These are phyloP conservation scores for Purpureocillium lavendulum DNA, from an alignment of 2,329 filamentous ascomycete genomes.

Conservation along the genomic window DNA sequence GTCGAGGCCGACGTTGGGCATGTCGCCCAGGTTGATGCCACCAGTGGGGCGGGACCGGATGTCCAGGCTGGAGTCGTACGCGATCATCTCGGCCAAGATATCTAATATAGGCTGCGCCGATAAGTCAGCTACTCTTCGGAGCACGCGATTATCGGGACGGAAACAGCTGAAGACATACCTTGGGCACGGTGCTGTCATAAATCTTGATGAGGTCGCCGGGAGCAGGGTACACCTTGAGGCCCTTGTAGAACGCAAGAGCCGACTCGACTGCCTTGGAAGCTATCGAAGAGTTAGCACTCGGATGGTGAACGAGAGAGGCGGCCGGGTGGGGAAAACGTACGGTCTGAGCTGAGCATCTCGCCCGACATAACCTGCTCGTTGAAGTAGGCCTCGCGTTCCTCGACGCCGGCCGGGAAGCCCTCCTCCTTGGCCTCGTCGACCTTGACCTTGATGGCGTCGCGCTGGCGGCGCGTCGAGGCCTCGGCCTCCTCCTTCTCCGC, in stretches of 20 bases:
- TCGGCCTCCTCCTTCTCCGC: constrained; percentile 66
- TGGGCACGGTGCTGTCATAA: constrained; percentile 97
- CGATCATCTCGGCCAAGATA: constrained; percentile 96
- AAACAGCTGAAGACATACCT: constrained; percentile 43
- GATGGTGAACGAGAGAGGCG: background rate
- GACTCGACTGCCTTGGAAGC: constrained; percentile 68
- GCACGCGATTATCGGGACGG: background rate
- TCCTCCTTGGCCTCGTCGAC: constrained; percentile 81
- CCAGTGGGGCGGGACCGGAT: constrained; percentile 36
- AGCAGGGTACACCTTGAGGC: constrained; percentile 94
- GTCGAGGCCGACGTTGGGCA: constrained; percentile 46
- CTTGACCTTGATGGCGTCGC: constrained; percentile 63
- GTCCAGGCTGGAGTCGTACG: constrained; percentile 69
- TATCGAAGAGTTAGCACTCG: constrained; percentile 18
- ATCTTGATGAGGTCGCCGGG: constrained; percentile 89
- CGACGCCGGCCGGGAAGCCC: constrained; percentile 82
- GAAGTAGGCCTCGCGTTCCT: constrained; percentile 94
- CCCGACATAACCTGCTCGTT: constrained; percentile 90
- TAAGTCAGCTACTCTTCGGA: background rate
- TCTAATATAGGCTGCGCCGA: constrained; percentile 71
- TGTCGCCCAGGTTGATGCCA: constrained; percentile 36
- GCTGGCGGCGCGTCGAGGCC: constrained; percentile 56
- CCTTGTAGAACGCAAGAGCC: constrained; percentile 94
- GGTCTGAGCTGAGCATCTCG: constrained; percentile 74
- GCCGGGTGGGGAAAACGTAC: constrained; percentile 52